phyloP scores from a whole-genome alignment of 1,284 basidiomycete species.

The Ustilago crameri region DNA sequence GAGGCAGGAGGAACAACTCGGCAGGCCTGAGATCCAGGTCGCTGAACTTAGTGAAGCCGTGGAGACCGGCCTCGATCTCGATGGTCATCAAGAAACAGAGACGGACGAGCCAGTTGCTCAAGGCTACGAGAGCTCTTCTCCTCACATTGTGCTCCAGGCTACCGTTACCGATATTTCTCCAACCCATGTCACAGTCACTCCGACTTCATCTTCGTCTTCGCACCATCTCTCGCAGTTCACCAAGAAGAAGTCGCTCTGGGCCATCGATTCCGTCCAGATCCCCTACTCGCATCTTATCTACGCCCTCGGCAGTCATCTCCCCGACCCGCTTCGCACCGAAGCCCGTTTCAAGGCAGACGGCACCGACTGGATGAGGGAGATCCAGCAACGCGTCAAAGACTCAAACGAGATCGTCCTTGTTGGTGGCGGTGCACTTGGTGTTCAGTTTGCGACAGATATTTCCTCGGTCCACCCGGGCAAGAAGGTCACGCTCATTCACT shows the following conservation, averaged over 20 bases:
- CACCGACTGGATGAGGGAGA: constrained; percentile 58
- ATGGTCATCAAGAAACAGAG: constrained; percentile 18
- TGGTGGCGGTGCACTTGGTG: constrained; percentile 66
- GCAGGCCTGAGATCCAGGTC: constrained; percentile 52
- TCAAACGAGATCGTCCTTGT: constrained; percentile 63
- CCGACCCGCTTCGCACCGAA: constrained; percentile 65
- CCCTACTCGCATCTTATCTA: constrained; percentile 67
- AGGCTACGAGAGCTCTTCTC: constrained; percentile 51
- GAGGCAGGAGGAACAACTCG: constrained; percentile 47
- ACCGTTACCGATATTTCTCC: constrained; percentile 59
- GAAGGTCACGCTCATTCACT: constrained; percentile 64
- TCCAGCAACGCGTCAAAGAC: constrained; percentile 53
- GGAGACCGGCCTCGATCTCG: constrained; percentile 38
- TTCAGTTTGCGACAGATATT: constrained; percentile 65
- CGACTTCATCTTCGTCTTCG: constrained; percentile 24
- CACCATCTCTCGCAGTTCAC: constrained; percentile 36
- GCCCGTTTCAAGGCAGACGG: constrained; percentile 60
- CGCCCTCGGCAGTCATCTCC: constrained; percentile 65
- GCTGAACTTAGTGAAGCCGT: constrained; percentile 43
- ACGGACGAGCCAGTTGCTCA: constrained; percentile 32
- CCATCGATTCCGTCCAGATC: constrained; percentile 62
- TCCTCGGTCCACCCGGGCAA: constrained; percentile 56
- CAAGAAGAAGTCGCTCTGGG: constrained; percentile 59
- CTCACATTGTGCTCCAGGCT: constrained; percentile 64
- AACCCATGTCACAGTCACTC: constrained; percentile 60